phyloP scores from a whole-genome alignment of 495 filamentous ascomycete species.

The Lophium mytilinum region DNA sequence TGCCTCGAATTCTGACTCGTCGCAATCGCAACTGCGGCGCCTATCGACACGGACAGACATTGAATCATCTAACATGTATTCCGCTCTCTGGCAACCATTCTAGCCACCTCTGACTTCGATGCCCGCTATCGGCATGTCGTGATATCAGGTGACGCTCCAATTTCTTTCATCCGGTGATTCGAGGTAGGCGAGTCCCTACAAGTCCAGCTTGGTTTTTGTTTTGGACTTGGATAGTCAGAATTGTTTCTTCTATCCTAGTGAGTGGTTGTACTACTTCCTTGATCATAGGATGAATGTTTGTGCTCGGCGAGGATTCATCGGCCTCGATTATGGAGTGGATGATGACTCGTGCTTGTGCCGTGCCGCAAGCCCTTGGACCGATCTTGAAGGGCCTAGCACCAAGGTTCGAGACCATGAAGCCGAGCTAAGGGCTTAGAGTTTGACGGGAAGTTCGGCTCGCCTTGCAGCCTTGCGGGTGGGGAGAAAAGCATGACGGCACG shows the following conservation, averaged over 20 bases:
- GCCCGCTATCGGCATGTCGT: background rate
- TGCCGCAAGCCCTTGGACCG: background rate
- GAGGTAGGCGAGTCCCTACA: too few relatives aligned
- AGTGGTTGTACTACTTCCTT: too few relatives aligned
- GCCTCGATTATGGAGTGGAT: background rate
- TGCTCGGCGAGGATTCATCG: background rate
- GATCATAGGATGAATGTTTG: too few relatives aligned
- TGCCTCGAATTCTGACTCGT: background rate
- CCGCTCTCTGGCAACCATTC: too few relatives aligned
- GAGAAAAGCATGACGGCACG: slow-evolving; percentile 9
- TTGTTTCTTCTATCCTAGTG: too few relatives aligned
- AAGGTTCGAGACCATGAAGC: background rate
- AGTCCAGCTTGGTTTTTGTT: too few relatives aligned
- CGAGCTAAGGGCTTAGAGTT: background rate
- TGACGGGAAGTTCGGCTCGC: background rate
- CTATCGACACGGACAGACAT: background rate
- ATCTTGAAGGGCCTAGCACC: background rate
- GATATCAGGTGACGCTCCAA: too few relatives aligned
- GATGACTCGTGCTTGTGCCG: background rate
- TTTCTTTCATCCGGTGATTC: too few relatives aligned
- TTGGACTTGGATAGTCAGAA: too few relatives aligned
- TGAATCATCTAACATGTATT: background rate
- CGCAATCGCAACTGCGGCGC: background rate
- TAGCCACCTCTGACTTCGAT: too few relatives aligned
- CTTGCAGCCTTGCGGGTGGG: slow-evolving; percentile 5